Evolutionary conservation across 192 early-diverging fungal species (phyloP).

Genomic region (Coemansia sp.): DNA sequence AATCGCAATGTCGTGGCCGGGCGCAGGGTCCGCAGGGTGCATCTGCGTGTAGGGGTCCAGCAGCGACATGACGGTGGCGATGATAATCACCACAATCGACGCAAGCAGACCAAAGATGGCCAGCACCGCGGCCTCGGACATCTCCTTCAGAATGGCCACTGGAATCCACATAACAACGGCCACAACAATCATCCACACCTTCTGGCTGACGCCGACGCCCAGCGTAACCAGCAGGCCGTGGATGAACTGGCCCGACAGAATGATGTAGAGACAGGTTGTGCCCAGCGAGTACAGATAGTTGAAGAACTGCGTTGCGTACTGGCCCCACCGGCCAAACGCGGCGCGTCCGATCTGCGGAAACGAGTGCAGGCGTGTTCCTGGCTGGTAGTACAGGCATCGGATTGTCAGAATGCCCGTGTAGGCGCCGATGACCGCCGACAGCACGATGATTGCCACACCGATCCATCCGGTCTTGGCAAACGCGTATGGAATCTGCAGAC

Average conservation of each 20-base stretch:
- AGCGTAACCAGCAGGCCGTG: slow-evolving; percentile 56
- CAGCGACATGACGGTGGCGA: slow-evolving; percentile 59
- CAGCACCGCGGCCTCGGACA: slow-evolving; percentile 74
- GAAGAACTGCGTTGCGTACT: slow-evolving; percentile 61
- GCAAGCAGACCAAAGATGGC: slow-evolving; percentile 69
- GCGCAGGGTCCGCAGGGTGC: slow-evolving; percentile 23
- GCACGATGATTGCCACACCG: slow-evolving; percentile 64
- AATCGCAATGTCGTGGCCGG: slow-evolving; percentile 32
- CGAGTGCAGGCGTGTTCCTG: slow-evolving; percentile 52
- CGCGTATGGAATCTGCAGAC: slow-evolving; percentile 79
- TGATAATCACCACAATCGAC: slow-evolving; percentile 66
- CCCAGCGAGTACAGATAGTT: slow-evolving; percentile 68
- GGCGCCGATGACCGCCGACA: slow-evolving; percentile 68
- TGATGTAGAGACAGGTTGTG: slow-evolving; percentile 65
- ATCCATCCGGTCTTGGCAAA: slow-evolving; percentile 79
- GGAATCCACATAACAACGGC: slow-evolving; percentile 63
- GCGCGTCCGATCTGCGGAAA: slow-evolving; percentile 67
- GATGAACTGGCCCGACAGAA: slow-evolving; percentile 68
- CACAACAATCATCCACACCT: slow-evolving; percentile 63
- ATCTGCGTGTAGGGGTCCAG: slow-evolving; percentile 38
- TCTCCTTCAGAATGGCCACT: slow-evolving; percentile 67
- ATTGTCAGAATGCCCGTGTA: slow-evolving; percentile 76
- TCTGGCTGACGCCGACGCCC: slow-evolving; percentile 45
- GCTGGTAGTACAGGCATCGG: slow-evolving; percentile 67
- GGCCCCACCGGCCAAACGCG: slow-evolving; percentile 66